Base-by-base conservation (phyloP, 441 rosid genomes). In the Dalechampia spathulata region DNA sequence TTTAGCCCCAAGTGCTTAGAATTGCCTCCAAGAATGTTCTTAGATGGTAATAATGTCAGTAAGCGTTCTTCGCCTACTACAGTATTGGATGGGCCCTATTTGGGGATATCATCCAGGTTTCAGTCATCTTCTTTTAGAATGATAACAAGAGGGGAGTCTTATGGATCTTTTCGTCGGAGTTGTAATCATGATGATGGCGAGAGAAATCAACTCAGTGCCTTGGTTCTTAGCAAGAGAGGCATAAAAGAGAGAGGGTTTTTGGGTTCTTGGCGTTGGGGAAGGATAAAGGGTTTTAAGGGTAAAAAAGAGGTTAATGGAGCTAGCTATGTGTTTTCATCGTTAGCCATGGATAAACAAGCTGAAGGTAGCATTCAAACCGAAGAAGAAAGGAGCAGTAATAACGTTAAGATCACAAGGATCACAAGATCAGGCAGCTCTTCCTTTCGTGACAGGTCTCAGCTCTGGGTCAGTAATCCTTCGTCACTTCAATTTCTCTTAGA, bases 1-100 rank as follows among this genome's bases (percentile, higher is more conserved):
- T 52, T 78, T 37, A 43, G 76, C 46, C 81, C 48, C 0, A 83
- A 72, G 69, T 72, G 75, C 60, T 70, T 89, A 43, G 86, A 79
- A 34, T 62, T 80, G 59, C 96, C 96, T 23, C 96, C 96, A 0
- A 78, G 87, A 58, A 63, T 89, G 55, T 55, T 80, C 38, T 54
- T 58, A 57, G 90, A 86, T 21, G 52, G n/a, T 3, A 30, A 69
- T 34, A 70, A 44, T 21, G 11, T 55, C 6, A 51, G 77, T 23
- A 83, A 81, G 38, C 61, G 74, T 30, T 57, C 80, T 37, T 64
- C 85, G 14, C 75, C 88, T 16, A 67, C 75, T 45, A 74, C 81
- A 0, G 85, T 81, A 16, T 57, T 77, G 44, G 78, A 74, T 2
- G 76, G 75, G 39, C 74, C 76, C 34, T 71, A 72, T 48, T 25